Conservation (phyloP, 768 basidiomycete species). For the Boletus sp. region DNA sequence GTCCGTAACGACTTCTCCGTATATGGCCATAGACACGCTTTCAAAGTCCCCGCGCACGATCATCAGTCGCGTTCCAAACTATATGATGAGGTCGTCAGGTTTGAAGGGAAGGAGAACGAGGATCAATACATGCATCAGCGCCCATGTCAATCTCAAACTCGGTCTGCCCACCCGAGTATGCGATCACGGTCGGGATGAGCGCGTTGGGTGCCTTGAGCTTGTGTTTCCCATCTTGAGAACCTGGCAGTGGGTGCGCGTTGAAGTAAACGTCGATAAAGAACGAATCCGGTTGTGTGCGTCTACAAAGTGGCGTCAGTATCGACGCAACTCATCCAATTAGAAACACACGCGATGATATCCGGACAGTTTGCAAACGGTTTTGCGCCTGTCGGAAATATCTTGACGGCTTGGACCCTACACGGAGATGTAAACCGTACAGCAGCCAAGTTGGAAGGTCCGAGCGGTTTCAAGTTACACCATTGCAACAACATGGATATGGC, state of each 20-base stretch:
- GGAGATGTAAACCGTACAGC: constrained; percentile 71
- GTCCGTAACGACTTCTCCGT: constrained; percentile 55
- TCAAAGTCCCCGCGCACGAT: constrained; percentile 77
- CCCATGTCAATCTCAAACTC: constrained; percentile 74
- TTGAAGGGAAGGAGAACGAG: background rate
- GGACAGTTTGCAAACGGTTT: constrained; percentile 60
- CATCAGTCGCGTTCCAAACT: constrained; percentile 78
- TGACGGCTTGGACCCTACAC: constrained; percentile 63
- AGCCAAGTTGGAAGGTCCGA: constrained; percentile 56
- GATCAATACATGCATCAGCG: constrained; percentile 47
- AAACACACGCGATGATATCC: constrained; percentile 60
- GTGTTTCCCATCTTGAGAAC: constrained; percentile 46
- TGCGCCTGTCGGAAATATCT: constrained; percentile 66
- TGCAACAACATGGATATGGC: constrained; percentile 48
- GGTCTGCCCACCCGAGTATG: constrained; percentile 65
- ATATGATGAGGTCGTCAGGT: constrained; percentile 8
- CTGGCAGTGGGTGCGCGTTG: constrained; percentile 58
- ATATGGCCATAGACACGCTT: constrained; percentile 50
- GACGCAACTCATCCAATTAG: background rate
- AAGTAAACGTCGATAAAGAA: constrained; percentile 77
- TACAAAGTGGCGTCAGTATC: constrained; percentile 26
- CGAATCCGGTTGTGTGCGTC: constrained; percentile 67
- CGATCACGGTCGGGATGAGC: constrained; percentile 66
- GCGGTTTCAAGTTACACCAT: constrained; percentile 64
- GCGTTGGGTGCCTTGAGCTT: constrained; percentile 68